Evolutionary conservation across 1,139 yeast species (phyloP).

Genomic region (Pneumocystis wakefieldiae): DNA sequence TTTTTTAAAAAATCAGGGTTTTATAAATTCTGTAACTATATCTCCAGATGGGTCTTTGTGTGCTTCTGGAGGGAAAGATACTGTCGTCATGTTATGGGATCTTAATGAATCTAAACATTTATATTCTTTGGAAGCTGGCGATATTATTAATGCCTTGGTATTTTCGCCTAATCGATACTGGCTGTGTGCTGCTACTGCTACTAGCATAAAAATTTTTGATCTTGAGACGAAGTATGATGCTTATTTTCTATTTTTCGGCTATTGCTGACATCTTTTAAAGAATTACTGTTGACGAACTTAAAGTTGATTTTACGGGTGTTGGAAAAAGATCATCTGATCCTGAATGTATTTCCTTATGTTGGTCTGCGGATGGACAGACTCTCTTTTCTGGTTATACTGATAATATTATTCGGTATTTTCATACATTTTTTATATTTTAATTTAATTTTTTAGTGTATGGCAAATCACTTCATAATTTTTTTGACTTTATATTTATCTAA

Average conservation of each 20-base stretch:
- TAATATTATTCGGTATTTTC: conserved; percentile 36
- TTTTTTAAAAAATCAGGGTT: conserved; percentile 33
- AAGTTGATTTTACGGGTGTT: conserved; percentile 89
- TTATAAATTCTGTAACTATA: conserved; percentile 92
- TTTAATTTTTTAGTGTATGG: neutral
- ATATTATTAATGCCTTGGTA: conserved; percentile 95
- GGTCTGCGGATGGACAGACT: conserved; percentile 99
- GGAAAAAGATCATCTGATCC: conserved; percentile 87
- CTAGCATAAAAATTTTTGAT: conserved; percentile 97
- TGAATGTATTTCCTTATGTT: conserved; percentile 93
- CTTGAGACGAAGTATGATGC: conserved; percentile 47
- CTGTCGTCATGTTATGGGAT: conserved; percentile 98
- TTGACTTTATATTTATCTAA: neutral
- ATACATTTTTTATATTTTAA: neutral
- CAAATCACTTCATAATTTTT: neutral
- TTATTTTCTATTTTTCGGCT: neutral
- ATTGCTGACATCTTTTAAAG: conserved; percentile 24
- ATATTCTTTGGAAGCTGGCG: conserved; percentile 90
- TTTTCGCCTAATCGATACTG: conserved; percentile 99
- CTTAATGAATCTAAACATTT: conserved; percentile 75
- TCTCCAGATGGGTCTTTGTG: conserved; percentile 99
- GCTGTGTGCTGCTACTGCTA: conserved; percentile 98
- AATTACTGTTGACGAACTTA: conserved; percentile 90
- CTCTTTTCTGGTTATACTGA: conserved; percentile 99
- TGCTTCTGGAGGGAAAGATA: conserved; percentile 99